Evolutionary conservation across 169 alveolate genomes (phyloP), one percentile per base, ranked within the genome.

Genomic region (Eimeria tenella): DNA sequence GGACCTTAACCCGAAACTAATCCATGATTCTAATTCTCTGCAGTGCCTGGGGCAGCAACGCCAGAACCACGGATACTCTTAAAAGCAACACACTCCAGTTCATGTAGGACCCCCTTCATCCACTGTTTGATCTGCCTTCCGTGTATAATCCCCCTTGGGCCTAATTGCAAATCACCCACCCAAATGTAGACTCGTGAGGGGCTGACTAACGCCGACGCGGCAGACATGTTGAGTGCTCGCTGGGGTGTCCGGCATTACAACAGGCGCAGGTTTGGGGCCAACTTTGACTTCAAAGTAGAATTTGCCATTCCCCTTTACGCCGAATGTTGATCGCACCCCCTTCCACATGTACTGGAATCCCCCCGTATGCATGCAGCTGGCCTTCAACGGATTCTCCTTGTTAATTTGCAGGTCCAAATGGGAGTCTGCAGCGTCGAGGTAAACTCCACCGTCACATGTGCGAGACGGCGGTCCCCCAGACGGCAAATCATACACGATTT

Each of bases 221-320:
- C 94, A 90, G 31, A 90, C 90, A 55, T 90, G 77, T 13, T 74
- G 94, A 7, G 88, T 90, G 52, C n/a, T 25, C 17, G 50, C 17
- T 5, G 88, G 88, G 56, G 94, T 90, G 60, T 90, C 94, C 13
- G 94, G 94, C 94, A 90, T 90, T 31, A 75, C 90, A 49, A 90
- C 94, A 31, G 55, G 21, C 11, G 79, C 55, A 0, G 94, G 83
- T 42, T 53, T 42, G 2, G 21, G 63, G 4, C 19, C 82, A 13
- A 90, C 94, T 13, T 75, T 55, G 3, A 60, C 63, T 55, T 90
- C 94, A 55, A 90, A 90, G 49, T 42, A 75, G 31, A 8, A 74
- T 74, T 75, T 49, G 3, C 90, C 89, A 5, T 42, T 15, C 15
- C 90, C 84, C 13, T 62, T 55, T 13, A 88, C 87, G 5, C 94